Conservation (phyloP, 192 early-diverging fungal species). For the Coemansia biformis region DNA sequence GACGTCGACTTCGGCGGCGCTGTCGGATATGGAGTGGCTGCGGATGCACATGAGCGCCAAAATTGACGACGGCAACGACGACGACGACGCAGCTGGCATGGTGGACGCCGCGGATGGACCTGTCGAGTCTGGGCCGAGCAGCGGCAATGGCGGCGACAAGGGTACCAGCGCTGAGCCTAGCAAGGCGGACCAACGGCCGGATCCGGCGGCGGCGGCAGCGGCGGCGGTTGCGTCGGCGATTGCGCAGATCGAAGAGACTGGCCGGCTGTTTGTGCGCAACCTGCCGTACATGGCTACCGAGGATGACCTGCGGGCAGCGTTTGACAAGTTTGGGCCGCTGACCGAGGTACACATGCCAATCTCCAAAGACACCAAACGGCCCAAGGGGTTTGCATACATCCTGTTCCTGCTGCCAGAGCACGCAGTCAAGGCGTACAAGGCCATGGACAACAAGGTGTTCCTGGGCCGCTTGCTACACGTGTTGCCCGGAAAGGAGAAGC, state of each 20-base stretch:
- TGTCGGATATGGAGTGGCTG: constrained; percentile 66
- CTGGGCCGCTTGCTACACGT: constrained; percentile 90
- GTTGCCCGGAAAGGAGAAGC: constrained; percentile 81
- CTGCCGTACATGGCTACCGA: constrained; percentile 85
- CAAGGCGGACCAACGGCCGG: background rate
- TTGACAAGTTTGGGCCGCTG: constrained; percentile 84
- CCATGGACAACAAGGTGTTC: constrained; percentile 79
- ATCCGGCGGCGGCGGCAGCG: constrained; percentile 12
- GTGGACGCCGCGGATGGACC: no score
- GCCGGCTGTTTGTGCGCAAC: constrained; percentile 90
- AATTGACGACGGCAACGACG: constrained; percentile 14
- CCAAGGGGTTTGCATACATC: constrained; percentile 91
- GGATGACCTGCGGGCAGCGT: constrained; percentile 75
- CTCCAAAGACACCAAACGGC: constrained; percentile 82
- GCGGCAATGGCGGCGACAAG: no score
- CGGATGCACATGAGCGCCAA: constrained; percentile 60
- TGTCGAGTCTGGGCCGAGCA: no score
- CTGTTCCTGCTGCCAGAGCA: constrained; percentile 88
- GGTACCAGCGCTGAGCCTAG: no score
- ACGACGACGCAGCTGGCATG: background rate
- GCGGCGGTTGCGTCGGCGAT: constrained; percentile 31
- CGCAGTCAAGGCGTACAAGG: constrained; percentile 80
- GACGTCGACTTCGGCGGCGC: constrained; percentile 8
- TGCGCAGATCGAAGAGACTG: constrained; percentile 86
- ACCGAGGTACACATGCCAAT: constrained; percentile 95